Evolutionary conservation across 306 rosid genomes (phyloP), one percentile per base, ranked within the genome.

Genomic region (Quercus alba): DNA sequence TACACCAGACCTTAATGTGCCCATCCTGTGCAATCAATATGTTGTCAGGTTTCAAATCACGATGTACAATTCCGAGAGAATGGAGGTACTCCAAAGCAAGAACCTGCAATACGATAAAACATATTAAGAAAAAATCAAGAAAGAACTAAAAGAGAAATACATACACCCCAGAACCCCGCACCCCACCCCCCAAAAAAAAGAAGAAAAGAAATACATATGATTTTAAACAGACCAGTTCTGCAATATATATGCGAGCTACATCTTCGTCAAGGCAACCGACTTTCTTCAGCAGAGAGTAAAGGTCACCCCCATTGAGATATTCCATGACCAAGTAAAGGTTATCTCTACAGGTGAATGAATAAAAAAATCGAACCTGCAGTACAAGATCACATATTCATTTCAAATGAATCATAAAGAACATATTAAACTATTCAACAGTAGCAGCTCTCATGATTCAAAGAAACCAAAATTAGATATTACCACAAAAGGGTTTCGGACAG

Each of bases 41-140:
- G 52, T 68, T 68, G 72, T 68, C 72, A 68, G 72, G 72, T 33
- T 68, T 68, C 72, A 68, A 35, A 68, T 68, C 72, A 35, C 72
- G 72, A 35, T 68, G 72, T 49, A 68, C 72, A 35, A 68, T 68
- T 68, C 72, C 72, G 2, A 68, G 72, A 68, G 72, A 68, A 35
- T 68, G 72, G 52, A 68, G 72, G 72, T 68, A 68, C 72, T 68
- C 72, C 72, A 68, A 68, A 68, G 72, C 72, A 68, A 68, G 72
- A 68, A 68, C 72, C 72, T 68, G 26, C 20, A 68, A 63, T 1
- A 63, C 17, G n/a, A 63, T 14, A 20, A 5, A 28, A 63, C n/a
- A 35, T 63, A 6, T 12, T 63, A 26, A 28, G 12, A 68, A 68
- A 20, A 31, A 12, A 23, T 9, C 41, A 10, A 35, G 72, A n/a